phyloP scores from a whole-genome alignment of 371 early-diverging fungal genomes.

The Mortierella polycephala region DNA sequence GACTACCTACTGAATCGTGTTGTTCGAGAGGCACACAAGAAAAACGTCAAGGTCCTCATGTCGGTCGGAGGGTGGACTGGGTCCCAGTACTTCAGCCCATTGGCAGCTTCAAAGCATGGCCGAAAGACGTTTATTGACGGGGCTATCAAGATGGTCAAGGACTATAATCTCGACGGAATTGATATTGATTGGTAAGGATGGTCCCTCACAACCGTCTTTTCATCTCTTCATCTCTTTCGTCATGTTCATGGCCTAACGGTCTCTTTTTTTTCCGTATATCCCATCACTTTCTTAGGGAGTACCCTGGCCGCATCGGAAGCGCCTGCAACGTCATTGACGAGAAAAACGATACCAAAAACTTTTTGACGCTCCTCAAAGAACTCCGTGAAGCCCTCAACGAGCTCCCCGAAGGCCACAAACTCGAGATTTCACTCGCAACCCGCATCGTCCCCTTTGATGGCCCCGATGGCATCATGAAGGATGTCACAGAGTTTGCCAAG shows the following conservation, averaged over 20 bases:
- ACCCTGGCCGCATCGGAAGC: slow-evolving; percentile 77
- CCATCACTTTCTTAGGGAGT: slow-evolving; percentile 71
- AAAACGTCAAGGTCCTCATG: slow-evolving; percentile 63
- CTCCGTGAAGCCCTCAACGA: slow-evolving; percentile 70
- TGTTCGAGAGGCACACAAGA: slow-evolving; percentile 30
- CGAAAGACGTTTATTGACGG: slow-evolving; percentile 63
- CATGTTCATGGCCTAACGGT: no score
- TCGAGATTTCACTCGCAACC: slow-evolving; percentile 77
- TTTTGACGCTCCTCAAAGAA: slow-evolving; percentile 68
- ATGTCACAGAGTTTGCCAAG: slow-evolving; percentile 68
- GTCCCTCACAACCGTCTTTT: no score
- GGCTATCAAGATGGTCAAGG: slow-evolving; percentile 52
- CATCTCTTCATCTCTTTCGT: background rate
- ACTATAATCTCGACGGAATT: slow-evolving; percentile 67
- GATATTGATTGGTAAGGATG: slow-evolving; percentile 63
- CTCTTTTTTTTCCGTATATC: no score
- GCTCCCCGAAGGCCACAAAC: slow-evolving; percentile 56
- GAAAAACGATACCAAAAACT: slow-evolving; percentile 67
- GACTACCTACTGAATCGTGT: slow-evolving; percentile 33
- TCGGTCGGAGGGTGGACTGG: slow-evolving; percentile 84
- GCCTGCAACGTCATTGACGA: slow-evolving; percentile 70
- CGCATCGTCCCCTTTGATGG: slow-evolving; percentile 73
- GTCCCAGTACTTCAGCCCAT: slow-evolving; percentile 67
- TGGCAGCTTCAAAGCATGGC: slow-evolving; percentile 55
- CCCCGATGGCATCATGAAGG: slow-evolving; percentile 63